These are phyloP conservation scores for Herpotrichia juniperi DNA, from an alignment of 2,329 filamentous ascomycete species.

Conservation along the genomic window DNA sequence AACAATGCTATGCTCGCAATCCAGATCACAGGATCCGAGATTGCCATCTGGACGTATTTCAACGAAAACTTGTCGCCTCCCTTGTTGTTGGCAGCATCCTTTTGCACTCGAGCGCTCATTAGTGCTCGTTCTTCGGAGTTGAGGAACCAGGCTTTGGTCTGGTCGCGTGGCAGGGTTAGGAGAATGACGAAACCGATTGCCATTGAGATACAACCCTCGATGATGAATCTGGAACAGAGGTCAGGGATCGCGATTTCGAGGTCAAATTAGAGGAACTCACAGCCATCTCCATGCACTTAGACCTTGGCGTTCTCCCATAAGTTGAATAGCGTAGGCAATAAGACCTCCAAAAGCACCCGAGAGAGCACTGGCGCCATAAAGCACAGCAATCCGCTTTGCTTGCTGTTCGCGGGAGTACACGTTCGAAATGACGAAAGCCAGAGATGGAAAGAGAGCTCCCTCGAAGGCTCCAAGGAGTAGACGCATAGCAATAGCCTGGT, in stretches of 20 bases:
- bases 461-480: slow-evolving; percentile 57
- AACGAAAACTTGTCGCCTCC: slow-evolving; percentile 48
- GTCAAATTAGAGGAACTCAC: slow-evolving; percentile 58
- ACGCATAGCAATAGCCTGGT: slow-evolving; percentile 49
- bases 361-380: slow-evolving; percentile 51
- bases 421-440: slow-evolving; percentile 60
- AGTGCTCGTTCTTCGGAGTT: slow-evolving; percentile 47
- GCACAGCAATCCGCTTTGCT: slow-evolving; percentile 52
- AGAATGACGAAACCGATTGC: slow-evolving; percentile 35
- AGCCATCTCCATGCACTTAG: slow-evolving; percentile 56
- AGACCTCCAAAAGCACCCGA: slow-evolving; percentile 50
- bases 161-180: slow-evolving; percentile 41
- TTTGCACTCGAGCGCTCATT: slow-evolving; percentile 51
- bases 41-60: slow-evolving; percentile 46
- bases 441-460: slow-evolving; percentile 61
- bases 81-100: slow-evolving; percentile 49
- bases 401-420: slow-evolving; percentile 54
- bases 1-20: slow-evolving; percentile 54
- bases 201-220: slow-evolving; percentile 45
- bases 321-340: slow-evolving; percentile 38
- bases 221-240: too few relatives aligned
- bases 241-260: too few relatives aligned
- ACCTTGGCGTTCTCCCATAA: slow-evolving; percentile 15
- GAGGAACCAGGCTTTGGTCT: slow-evolving; percentile 47
- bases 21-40: slow-evolving; percentile 55